These are phyloP conservation scores for Leccinum griseonigrum DNA, from an alignment of 1,284 basidiomycete species.

Conservation along the genomic window DNA sequence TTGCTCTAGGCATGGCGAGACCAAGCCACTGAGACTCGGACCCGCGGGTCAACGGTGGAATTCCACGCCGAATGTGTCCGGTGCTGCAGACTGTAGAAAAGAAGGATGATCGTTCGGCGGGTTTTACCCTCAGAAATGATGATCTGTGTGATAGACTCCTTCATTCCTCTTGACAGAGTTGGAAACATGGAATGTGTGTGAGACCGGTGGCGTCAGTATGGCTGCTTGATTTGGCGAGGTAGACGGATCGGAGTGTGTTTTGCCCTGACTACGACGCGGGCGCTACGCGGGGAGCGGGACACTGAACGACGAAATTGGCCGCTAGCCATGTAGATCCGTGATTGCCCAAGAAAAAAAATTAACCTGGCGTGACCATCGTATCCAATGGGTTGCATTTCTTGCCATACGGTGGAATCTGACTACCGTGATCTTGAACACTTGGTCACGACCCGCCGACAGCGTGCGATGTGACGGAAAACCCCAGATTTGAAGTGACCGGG, in stretches of 20 bases:
- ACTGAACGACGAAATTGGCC: background rate
- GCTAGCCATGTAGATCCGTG: background rate
- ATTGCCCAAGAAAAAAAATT: background rate
- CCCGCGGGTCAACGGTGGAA: background rate
- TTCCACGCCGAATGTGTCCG: background rate
- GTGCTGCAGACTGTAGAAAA: background rate
- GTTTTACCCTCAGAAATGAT: background rate
- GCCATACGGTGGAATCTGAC: background rate
- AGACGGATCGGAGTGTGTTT: background rate
- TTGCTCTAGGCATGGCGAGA: conserved; percentile 8
- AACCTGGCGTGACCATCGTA: background rate
- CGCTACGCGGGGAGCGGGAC: background rate
- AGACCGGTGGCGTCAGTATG: conserved; percentile 12
- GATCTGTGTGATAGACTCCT: background rate
- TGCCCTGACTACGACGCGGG: conserved; percentile 15
- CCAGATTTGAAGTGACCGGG: background rate
- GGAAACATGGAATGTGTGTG: conserved; percentile 6
- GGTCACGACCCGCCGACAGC: background rate
- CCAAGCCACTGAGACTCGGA: conserved; percentile 1
- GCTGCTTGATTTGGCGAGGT: background rate
- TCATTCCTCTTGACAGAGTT: conserved; percentile 7
- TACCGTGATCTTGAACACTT: no score
- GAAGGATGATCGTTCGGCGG: background rate
- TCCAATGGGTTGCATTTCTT: background rate
- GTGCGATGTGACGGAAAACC: background rate